A percentile compares a stretch with the other conserved stretches of the same genome.
Evolutionary conservation across 257 asterid genomes (phyloP).

Genomic region (Scutellaria baicalensis): DNA sequence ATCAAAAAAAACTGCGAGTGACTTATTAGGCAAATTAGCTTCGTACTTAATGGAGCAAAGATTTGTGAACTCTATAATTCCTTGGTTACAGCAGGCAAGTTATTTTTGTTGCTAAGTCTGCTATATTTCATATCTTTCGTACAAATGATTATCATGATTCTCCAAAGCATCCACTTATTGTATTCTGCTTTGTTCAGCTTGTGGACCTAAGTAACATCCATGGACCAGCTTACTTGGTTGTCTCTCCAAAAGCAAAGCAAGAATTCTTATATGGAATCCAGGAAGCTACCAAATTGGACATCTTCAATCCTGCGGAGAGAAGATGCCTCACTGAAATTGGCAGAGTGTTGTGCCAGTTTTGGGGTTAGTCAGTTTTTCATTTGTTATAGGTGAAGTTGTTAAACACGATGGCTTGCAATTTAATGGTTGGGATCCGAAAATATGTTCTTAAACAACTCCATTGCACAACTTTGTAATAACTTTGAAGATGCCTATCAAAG

Average conservation of each 20-base stretch:
- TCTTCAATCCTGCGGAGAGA: conserved; percentile 53
- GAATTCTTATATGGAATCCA: conserved; percentile 55
- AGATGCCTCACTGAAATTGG: conserved; percentile 57
- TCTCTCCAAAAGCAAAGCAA: conserved; percentile 58
- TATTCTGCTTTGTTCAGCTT: conserved; percentile 38
- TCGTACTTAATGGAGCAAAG: conserved; percentile 62
- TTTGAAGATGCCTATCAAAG: neutral
- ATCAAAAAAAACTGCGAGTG: conserved; percentile 58
- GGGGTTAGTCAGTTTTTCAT: conserved; percentile 53
- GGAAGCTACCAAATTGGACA: conserved; percentile 49
- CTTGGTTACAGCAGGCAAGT: conserved; percentile 97
- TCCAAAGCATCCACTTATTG: neutral
- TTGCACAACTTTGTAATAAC: neutral
- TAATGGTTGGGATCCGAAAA: neutral
- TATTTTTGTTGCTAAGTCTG: neutral
- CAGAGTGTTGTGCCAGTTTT: conserved; percentile 47
- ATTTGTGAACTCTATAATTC: conserved; percentile 61
- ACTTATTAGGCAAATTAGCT: conserved; percentile 56
- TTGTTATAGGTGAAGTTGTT: neutral
- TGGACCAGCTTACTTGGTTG: conserved; percentile 47
- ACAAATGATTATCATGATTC: neutral
- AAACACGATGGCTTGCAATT: neutral
- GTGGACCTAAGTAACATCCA: conserved; percentile 56
- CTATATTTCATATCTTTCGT: neutral
- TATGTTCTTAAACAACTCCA: neutral